phyloP scores from a whole-genome alignment of 1,284 basidiomycete species.

The Irpex rosettiformis region DNA sequence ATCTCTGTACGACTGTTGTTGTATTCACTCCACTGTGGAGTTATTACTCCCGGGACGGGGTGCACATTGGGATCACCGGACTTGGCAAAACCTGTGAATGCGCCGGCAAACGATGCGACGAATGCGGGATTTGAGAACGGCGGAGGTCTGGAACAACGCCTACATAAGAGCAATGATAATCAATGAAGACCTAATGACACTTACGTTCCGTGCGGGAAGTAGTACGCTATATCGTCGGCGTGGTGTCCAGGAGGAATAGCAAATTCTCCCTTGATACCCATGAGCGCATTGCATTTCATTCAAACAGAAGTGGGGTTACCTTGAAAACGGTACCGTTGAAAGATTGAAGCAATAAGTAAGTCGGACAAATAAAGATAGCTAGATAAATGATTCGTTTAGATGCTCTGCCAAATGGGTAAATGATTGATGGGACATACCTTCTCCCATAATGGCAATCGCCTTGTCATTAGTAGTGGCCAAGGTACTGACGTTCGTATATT shows the following conservation, averaged over 20 bases:
- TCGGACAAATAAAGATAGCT: conserved; percentile 1
- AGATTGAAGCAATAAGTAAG: neutral
- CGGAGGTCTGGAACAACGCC: neutral
- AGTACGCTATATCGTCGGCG: neutral
- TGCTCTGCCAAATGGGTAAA: too few species aligned
- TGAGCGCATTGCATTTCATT: neutral
- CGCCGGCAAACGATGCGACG: neutral
- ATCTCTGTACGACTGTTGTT: neutral
- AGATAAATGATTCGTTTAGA: neutral
- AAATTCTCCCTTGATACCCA: neutral
- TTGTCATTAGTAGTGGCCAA: neutral
- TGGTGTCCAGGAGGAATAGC: neutral
- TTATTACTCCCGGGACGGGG: neutral
- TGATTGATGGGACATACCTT: neutral
- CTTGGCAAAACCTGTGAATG: neutral
- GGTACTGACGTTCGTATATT: neutral
- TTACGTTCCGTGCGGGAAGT: neutral
- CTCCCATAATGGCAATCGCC: neutral
- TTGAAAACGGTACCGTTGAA: neutral
- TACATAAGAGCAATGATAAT: neutral
- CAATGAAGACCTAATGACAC: neutral
- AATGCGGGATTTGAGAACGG: neutral
- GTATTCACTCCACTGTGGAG: neutral
- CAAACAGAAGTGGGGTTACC: neutral
- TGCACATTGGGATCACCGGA: neutral